These are phyloP conservation scores for Cyclotella sp. DNA, from an alignment of 108 stramenopile genomes.

Conservation along the genomic window DNA sequence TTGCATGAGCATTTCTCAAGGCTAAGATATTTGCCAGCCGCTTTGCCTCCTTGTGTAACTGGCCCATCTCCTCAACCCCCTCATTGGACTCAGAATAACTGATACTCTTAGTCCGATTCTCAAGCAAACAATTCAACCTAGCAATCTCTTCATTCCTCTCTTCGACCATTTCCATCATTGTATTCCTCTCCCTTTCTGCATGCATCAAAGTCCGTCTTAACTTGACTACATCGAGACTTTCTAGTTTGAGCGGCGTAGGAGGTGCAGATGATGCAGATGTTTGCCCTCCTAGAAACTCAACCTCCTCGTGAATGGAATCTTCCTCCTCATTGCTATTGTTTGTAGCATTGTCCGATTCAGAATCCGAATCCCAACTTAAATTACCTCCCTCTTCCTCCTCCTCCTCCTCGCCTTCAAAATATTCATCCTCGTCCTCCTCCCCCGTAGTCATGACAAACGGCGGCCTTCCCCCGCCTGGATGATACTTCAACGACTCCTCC, in stretches of 20 bases:
- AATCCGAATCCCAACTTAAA: constrained; percentile 5
- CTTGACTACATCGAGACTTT: constrained; percentile 49
- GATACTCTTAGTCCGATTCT: constrained; percentile 8
- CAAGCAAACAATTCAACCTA: constrained; percentile 22
- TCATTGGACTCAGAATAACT: neutral
- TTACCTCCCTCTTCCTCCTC: constrained; percentile 19
- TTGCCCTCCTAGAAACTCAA: constrained; percentile 7
- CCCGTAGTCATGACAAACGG: constrained; percentile 26
- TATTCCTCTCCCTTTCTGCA: constrained; percentile 45
- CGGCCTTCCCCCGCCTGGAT: constrained; percentile 7
- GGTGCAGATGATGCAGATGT: neutral
- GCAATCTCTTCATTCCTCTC: constrained; percentile 46
- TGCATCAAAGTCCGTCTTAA: constrained; percentile 33
- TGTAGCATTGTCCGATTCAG: constrained; percentile 1
- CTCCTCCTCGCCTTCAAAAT: constrained; percentile 26
- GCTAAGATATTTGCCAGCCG: neutral
- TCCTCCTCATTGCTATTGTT: constrained; percentile 7
- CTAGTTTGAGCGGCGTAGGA: constrained; percentile 19
- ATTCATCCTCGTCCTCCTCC: constrained; percentile 45
- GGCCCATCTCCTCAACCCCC: neutral
- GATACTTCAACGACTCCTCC: neutral
- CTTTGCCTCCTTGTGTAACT: neutral
- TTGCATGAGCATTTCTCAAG: neutral
- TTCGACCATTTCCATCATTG: constrained; percentile 42
- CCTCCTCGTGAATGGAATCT: constrained; percentile 34